phyloP scores from a whole-genome alignment of 1,284 basidiomycete species.

The Flammula alnicola region DNA sequence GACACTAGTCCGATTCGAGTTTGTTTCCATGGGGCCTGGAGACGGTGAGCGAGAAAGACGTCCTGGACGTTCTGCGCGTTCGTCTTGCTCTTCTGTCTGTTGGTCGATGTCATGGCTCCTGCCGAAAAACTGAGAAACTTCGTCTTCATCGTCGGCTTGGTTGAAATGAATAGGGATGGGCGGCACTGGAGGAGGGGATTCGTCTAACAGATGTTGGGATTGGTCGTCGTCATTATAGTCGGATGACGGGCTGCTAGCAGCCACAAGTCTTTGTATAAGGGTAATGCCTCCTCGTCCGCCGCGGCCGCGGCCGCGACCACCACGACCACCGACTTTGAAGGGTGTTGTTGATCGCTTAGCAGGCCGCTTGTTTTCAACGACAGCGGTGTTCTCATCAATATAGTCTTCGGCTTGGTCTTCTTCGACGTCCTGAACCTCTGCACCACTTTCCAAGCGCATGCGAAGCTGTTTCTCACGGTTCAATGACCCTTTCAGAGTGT shows the following conservation, averaged over 20 bases:
- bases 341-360: conserved; percentile 38
- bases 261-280: conserved; percentile 67
- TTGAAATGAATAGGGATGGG: conserved; percentile 52
- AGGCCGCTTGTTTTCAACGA: conserved; percentile 31
- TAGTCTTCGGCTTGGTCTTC: conserved; percentile 50
- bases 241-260: conserved; percentile 56
- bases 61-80: conserved; percentile 38
- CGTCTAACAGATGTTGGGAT: conserved; percentile 30
- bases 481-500: conserved; percentile 76
- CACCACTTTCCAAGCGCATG: conserved; percentile 54
- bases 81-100: conserved; percentile 31
- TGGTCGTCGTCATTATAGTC: conserved; percentile 55
- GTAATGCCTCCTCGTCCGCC: conserved; percentile 54
- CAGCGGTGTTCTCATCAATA: conserved; percentile 40
- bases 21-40: conserved; percentile 36
- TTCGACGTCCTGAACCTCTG: conserved; percentile 49
- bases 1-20: conserved; percentile 64
- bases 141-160: conserved; percentile 46
- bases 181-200: conserved; percentile 54
- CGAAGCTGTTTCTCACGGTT: conserved; percentile 81
- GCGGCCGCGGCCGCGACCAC: conserved; percentile 54
- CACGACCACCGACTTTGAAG: conserved; percentile 43
- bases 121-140: conserved; percentile 43
- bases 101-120: conserved; percentile 22
- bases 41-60: conserved; percentile 51